Percentiles rank a stretch among this genome's conserved stretches.
Evolutionary conservation across 2,329 filamentous ascomycete genomes (phyloP).

Genomic region (Paracamarosporium sp.): DNA sequence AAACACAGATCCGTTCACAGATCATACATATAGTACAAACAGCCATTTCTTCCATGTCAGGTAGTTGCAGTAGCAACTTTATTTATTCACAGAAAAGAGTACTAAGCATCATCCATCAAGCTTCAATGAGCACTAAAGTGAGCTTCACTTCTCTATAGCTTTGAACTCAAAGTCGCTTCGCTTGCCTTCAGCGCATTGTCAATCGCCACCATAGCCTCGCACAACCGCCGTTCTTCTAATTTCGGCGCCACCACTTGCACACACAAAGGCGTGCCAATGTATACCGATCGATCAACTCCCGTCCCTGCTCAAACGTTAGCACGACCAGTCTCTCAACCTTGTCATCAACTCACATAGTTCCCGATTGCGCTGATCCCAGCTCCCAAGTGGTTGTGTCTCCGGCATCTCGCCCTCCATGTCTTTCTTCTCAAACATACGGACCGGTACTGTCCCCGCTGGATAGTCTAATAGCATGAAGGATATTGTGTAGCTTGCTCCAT

Average conservation of each 20-base stretch:
- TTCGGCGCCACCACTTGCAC: slow-evolving; percentile 65
- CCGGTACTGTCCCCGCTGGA: slow-evolving; percentile 64
- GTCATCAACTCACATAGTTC: slow-evolving; percentile 57
- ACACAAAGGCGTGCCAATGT: slow-evolving; percentile 61
- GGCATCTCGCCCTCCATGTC: slow-evolving; percentile 60
- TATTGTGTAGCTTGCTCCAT: slow-evolving; percentile 67
- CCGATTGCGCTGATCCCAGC: slow-evolving; percentile 67
- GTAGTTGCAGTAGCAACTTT: too few relatives aligned
- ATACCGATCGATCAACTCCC: slow-evolving; percentile 60
- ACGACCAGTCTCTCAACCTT: slow-evolving; percentile 14
- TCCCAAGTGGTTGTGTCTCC: slow-evolving; percentile 51
- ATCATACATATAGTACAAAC: too few relatives aligned
- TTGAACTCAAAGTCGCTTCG: not conserved
- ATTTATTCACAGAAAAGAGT: too few relatives aligned
- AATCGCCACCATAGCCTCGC: slow-evolving; percentile 61
- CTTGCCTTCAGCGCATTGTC: slow-evolving; percentile 51
- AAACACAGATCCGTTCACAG: too few relatives aligned
- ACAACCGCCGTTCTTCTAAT: slow-evolving; percentile 61
- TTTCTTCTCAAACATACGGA: slow-evolving; percentile 55
- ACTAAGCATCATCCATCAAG: too few relatives aligned
- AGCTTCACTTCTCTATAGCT: too few relatives aligned
- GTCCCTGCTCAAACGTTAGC: slow-evolving; percentile 38
- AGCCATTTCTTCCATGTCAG: too few relatives aligned
- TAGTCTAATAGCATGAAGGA: slow-evolving; percentile 69
- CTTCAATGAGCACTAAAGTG: too few relatives aligned